phyloP scores from a whole-genome alignment of 441 rosid genomes.

The Pelargonium myrrhifolium region DNA sequence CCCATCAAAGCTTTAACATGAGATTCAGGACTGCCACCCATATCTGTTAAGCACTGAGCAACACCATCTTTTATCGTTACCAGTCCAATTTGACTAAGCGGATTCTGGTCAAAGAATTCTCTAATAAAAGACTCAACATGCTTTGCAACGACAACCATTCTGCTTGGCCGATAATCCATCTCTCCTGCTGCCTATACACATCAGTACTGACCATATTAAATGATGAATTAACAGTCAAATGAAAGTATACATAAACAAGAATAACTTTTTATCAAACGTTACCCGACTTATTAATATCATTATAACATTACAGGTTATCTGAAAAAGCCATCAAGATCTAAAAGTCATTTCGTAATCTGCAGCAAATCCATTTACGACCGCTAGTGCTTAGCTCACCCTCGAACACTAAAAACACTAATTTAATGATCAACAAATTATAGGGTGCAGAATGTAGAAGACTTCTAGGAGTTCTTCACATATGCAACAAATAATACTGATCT shows the following conservation, averaged over 20 bases:
- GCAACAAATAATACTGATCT: neutral
- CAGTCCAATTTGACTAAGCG: constrained; percentile 63
- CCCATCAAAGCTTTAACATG: constrained; percentile 78
- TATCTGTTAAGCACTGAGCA: constrained; percentile 66
- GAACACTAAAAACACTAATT: neutral
- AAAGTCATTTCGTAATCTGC: neutral
- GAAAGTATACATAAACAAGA: neutral
- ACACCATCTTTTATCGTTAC: constrained; percentile 61
- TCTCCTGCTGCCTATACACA: constrained; percentile 67
- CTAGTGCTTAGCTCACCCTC: neutral
- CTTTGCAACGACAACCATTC: constrained; percentile 64
- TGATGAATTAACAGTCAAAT: neutral
- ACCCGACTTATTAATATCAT: neutral
- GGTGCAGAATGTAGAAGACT: no score
- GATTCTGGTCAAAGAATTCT: constrained; percentile 87
- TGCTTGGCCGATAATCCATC: constrained; percentile 62
- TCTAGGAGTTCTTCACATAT: neutral
- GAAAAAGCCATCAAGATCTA: neutral
- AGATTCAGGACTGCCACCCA: constrained; percentile 85
- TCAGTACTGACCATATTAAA: neutral
- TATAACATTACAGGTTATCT: neutral
- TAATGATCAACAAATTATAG: neutral
- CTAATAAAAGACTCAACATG: constrained; percentile 71
- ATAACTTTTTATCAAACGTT: neutral
- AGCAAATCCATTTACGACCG: neutral